Base-by-base conservation (phyloP, 495 filamentous ascomycete species). In the Aspergillus taichungensis region DNA sequence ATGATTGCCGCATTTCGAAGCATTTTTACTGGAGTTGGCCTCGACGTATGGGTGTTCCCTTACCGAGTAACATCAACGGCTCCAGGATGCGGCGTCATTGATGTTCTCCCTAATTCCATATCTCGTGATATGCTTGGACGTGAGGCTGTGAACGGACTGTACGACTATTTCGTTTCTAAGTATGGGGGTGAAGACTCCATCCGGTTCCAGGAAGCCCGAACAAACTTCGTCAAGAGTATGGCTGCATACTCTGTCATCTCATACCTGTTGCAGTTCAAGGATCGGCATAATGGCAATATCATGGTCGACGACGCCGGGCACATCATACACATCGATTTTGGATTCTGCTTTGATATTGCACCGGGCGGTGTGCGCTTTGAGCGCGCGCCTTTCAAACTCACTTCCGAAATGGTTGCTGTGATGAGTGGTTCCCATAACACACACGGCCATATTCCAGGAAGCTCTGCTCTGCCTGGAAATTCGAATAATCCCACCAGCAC, bases 221-320 rank as follows among this genome's bases (percentile, higher is more conserved):
- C 80, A 61, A 95, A 96, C 59, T 99, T 99, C 54, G 89, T 99
- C 56, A 97, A 97, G 74, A 95, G 88, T 67, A 97, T 99, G 94
- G 94, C 94, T 3, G 92, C 91, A n/a, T 97, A 99, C 64, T 95
- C 88, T n/a, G 82, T 97, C 46, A 96, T 97, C 42, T 92, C 88
- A 0, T 97, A 94, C 64, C 73, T 99, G 6, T 71, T 99, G 27
- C 94, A 99, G 57, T 95, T 99, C 80, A 99, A 99, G 64, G 94
- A 99, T 63, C 80, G 94, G 5, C 94, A 99, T 65, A 99, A 99
- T 61, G 94, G 94, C 34, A 99, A 99, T 66, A 97, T 99, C 69
- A 97, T 99, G 94, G 77, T 99, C 34, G 88, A 97, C 57, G 90
- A 95, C 55, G 85, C 83, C 2, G 94, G 94, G 5, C 92, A 97